phyloP scores from a whole-genome alignment of 2,329 filamentous ascomycete genomes.

The Trichophyton schoenleinii region DNA sequence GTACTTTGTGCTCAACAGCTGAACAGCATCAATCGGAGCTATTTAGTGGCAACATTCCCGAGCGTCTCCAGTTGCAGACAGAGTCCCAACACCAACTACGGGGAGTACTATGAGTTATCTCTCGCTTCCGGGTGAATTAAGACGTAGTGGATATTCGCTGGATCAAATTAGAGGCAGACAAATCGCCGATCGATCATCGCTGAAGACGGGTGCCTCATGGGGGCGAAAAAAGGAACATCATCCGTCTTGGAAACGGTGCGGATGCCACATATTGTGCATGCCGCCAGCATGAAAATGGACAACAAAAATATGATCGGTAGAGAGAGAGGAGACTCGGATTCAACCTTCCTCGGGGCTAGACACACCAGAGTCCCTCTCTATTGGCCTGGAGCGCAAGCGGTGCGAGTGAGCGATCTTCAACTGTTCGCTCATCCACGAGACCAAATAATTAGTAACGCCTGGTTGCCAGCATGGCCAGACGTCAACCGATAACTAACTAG shows the following conservation, averaged over 20 bases:
- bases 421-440: not conserved
- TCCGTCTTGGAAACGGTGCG: not conserved
- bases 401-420: not conserved
- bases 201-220: not conserved
- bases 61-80: not conserved
- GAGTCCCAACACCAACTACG: not conserved
- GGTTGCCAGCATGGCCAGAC: not conserved
- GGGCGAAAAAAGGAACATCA: not conserved
- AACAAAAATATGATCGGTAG: not conserved
- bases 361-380: not conserved
- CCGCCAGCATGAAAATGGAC: not conserved
- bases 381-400: not conserved
- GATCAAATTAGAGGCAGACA: not conserved
- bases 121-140: not conserved
- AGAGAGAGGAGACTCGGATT: not conserved
- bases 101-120: not conserved
- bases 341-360: not conserved
- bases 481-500: not conserved
- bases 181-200: not conserved
- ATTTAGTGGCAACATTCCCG: not conserved
- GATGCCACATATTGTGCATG: not conserved
- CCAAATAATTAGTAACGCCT: not conserved
- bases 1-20: not conserved
- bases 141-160: not conserved
- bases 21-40: not conserved